Evolutionary conservation across 768 basidiomycete species (phyloP), one percentile per base, ranked within the genome.

Genomic region (Megacollybia marginata): DNA sequence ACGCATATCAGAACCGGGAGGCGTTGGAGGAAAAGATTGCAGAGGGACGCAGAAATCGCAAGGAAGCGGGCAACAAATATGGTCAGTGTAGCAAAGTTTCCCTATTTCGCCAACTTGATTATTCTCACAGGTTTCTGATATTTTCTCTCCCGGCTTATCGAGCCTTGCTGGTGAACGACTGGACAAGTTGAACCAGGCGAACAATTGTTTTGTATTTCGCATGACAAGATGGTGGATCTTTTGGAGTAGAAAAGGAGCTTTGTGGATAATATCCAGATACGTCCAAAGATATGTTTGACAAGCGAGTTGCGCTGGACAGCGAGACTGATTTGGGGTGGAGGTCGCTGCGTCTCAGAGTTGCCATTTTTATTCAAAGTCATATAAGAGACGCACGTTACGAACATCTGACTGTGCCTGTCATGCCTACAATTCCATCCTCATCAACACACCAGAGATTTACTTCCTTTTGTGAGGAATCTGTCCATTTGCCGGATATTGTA

Each of bases 171-270:
- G 74, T 77, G 16, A 77, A 74, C 15, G 73, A 74, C 62, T 77
- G 94, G 88, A n/a, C n/a, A n/a, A n/a, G n/a, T n/a, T n/a, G n/a
- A n/a, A n/a, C n/a, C n/a, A n/a, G n/a, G n/a, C 23, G 23, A 6
- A 46, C 96, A 94, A 36, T 90, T 79, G 31, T 95, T 98, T 71
- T 97, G 95, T 62, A 98, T 98, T 71, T 98, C 95, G 52, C 95
- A 89, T 19, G 92, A 96, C 16, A 94, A 95, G 67, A 98, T 98
- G 42, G 95, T 97, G 3, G 95, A 96, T 71, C 96, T 95, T 82
- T 97, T 95, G 49, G 94, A 96, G 79, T 98, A 98, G 1, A 91
- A 81, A 49, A 94, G 92, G 62, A 98, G 92, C 72, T 95, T 89
- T 92, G 59, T 48, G 52, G 50, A 47, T 18, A 28, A 8, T 15